A percentile compares a stretch with the other conserved stretches of the same genome.
These are phyloP conservation scores for Pseudocercospora vitis DNA, from an alignment of 2,329 filamentous ascomycete genomes.

Conservation along the genomic window DNA sequence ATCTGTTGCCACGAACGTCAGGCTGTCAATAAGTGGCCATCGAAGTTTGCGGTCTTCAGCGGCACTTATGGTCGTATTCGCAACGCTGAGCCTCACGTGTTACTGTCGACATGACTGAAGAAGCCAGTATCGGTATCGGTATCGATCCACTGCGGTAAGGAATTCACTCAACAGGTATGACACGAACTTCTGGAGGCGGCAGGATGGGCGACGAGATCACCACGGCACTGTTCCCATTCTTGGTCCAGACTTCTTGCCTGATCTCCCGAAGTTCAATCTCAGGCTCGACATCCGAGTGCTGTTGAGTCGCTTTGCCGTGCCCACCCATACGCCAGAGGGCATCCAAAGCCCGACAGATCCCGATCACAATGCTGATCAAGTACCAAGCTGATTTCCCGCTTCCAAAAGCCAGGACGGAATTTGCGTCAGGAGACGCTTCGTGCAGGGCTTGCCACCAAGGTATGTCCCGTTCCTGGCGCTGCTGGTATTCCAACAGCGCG, in stretches of 20 bases:
- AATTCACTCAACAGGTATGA: not conserved
- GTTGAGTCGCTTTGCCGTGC: not conserved
- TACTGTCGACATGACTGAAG: not conserved
- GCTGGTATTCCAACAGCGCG: not conserved
- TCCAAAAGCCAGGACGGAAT: not conserved
- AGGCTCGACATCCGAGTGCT: not conserved
- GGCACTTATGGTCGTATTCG: not conserved
- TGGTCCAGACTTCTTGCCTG: not conserved
- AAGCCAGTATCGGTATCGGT: too few species aligned
- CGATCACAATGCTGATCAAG: not conserved
- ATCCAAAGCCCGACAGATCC: not conserved
- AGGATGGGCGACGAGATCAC: not conserved
- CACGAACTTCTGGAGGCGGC: not conserved
- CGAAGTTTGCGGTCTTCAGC: not conserved
- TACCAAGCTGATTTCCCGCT: slow-evolving; percentile 2
- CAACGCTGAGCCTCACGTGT: not conserved
- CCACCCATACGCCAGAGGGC: not conserved
- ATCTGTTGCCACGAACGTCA: not conserved
- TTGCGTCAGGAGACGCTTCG: not conserved
- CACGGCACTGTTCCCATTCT: slow-evolving; percentile 1
- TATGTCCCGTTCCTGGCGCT: not conserved
- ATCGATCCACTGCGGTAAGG: not conserved
- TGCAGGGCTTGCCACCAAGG: not conserved
- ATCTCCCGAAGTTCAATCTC: slow-evolving; percentile 1
- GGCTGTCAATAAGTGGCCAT: not conserved